phyloP scores from a whole-genome alignment of 2,329 filamentous ascomycete genomes.

The Pseudogymnoascus sp. region DNA sequence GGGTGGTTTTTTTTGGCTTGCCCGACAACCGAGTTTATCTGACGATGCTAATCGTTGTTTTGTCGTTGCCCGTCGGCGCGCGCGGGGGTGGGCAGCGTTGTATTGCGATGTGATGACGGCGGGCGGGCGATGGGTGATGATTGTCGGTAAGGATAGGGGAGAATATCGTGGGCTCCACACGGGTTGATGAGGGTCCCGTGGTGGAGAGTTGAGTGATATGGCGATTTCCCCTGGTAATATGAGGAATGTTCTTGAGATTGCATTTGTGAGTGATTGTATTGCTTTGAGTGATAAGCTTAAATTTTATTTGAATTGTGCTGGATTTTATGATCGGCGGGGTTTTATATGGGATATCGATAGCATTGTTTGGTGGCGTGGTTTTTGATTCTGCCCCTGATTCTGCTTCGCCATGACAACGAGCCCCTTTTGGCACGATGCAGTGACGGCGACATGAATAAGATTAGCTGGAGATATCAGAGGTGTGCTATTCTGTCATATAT shows the following conservation, averaged over 20 bases:
- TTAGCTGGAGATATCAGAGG: neutral
- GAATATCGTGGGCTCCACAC: neutral
- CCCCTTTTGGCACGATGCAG: neutral
- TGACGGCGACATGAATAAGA: neutral
- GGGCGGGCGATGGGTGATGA: neutral
- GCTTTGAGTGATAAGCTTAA: neutral
- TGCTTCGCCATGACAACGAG: neutral
- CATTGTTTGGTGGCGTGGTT: neutral
- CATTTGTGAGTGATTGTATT: neutral
- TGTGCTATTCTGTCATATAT: neutral
- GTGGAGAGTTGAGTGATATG: neutral
- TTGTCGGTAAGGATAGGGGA: neutral
- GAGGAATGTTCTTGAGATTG: neutral
- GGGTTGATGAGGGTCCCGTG: neutral
- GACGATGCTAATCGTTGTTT: neutral
- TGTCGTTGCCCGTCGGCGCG: neutral
- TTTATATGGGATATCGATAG: neutral
- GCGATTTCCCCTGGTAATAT: neutral
- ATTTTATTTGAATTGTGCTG: neutral
- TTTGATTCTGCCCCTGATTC: neutral
- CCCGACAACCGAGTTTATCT: neutral
- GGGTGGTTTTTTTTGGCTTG: neutral
- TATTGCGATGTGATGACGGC: neutral
- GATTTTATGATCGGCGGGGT: no score
- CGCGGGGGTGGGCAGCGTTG: neutral